phyloP scores from a whole-genome alignment of 179 eudicot species.

The Spergularia azorica region DNA sequence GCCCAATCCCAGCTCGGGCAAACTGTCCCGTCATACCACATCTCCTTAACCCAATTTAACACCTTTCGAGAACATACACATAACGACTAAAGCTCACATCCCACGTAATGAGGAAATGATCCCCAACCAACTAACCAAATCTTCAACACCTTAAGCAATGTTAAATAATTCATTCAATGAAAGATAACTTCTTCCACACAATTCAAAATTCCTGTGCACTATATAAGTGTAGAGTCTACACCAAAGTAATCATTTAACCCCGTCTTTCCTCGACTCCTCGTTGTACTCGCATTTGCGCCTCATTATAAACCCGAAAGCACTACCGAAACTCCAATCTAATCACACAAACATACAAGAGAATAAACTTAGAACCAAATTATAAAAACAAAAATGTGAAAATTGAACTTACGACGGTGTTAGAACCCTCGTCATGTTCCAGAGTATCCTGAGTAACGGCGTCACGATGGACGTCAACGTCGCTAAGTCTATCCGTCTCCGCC shows the following conservation, averaged over 20 bases:
- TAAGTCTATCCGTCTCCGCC: conserved; percentile 37
- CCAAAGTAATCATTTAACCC: no score
- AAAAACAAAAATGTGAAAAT: not conserved
- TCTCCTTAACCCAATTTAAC: not conserved
- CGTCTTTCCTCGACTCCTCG: no score
- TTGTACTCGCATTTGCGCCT: no score
- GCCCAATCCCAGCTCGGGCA: not conserved
- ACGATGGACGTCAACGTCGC: conserved; percentile 35
- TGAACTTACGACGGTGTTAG: conserved; percentile 58
- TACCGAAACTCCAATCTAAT: not conserved
- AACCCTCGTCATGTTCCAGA: conserved; percentile 56
- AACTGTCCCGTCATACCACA: not conserved
- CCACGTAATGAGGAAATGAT: no score
- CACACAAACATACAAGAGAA: not conserved
- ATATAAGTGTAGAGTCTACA: no score
- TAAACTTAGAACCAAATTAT: no score
- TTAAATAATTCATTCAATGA: not conserved
- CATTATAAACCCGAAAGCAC: no score
- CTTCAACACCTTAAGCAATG: not conserved
- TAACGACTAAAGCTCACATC: not conserved
- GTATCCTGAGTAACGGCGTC: conserved; percentile 48
- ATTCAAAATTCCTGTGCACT: no score
- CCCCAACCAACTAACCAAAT: not conserved
- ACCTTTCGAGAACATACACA: not conserved
- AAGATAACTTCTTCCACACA: no score